Evolutionary conservation across 2,329 filamentous ascomycete genomes (phyloP).

Genomic region (Colletotrichum musicola): DNA sequence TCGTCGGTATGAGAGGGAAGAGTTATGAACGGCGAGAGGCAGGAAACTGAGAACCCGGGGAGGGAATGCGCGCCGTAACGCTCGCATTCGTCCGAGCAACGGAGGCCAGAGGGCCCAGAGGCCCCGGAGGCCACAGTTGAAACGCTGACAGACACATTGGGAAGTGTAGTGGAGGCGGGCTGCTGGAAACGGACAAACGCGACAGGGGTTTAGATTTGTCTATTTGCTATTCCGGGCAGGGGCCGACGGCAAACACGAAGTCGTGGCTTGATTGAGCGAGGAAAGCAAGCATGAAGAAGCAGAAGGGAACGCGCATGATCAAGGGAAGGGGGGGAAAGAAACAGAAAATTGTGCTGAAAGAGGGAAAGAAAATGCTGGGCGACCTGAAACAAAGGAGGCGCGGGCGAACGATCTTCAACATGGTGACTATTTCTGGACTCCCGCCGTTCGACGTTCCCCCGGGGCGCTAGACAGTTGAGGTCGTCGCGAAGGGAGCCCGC

Average conservation of each 20-base stretch:
- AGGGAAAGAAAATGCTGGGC: background rate
- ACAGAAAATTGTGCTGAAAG: background rate
- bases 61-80: background rate
- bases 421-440: conserved; percentile 13
- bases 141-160: conserved; percentile 30
- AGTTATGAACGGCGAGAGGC: background rate
- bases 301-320: background rate
- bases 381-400: conserved; percentile 37
- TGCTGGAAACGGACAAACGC: conserved; percentile 25
- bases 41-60: background rate
- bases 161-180: conserved; percentile 28
- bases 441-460: conserved; percentile 2
- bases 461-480: conserved; percentile 22
- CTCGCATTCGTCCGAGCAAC: conserved; percentile 24
- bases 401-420: conserved; percentile 21
- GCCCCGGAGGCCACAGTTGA: conserved; percentile 18
- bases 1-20: background rate
- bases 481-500: conserved; percentile 13
- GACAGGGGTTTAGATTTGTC: conserved; percentile 28
- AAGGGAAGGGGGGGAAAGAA: background rate
- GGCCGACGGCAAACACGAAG: conserved; percentile 27
- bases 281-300: background rate
- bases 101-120: background rate
- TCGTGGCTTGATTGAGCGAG: conserved; percentile 10
- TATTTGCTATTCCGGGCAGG: conserved; percentile 32